Evolutionary conservation across 345 rosid genomes (phyloP), one percentile per base, ranked within the genome.

Genomic region (Abelmoschus esculentus): DNA sequence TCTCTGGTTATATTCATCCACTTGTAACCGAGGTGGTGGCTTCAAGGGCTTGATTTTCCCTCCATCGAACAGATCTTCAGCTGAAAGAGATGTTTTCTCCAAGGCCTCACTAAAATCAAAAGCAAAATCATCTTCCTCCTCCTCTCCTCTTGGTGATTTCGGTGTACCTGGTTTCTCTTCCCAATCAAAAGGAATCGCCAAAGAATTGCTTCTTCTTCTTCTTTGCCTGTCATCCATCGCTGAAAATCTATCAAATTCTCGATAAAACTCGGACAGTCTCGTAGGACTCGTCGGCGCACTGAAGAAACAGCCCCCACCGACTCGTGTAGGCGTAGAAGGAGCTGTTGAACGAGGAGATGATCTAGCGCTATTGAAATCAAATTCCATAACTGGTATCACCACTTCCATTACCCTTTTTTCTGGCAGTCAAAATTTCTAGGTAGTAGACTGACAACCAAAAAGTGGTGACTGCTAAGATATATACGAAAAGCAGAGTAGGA

Each of bases 201-300:
- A 70, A 31, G 76, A 77, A 19, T 53, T 61, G 74, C 18, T 55
- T 12, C 61, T 26, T 55, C 17, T 58, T 42, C 75, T 46, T 36
- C 72, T 7, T 6, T 42, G 64, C 0, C 69, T 42, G 10, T 67
- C 76, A 5, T 44, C 57, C 61, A 14, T 18, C 76, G 13, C 12
- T 6, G 75, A 73, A 11, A 72, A 76, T 22, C 74, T 75, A 3
- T 86, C 85, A 28, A 83, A 83, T 1, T 80, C 83, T 0, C 79
- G 66, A 68, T 89, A 88, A 22, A 89, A 80, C 56, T 86, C 90
- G 0, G 90, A 71, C 61, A 85, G 49, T 4, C 86, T 82, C 1
- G 88, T 50, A 31, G 99, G 99, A 67, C 89, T 91, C 1, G 91
- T 74, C 13, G 99, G 99, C 22, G 96, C 89, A 61, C 96, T 90